Conservation (phyloP, 179 eudicot genomes). For the Carnegiea gigantea region DNA sequence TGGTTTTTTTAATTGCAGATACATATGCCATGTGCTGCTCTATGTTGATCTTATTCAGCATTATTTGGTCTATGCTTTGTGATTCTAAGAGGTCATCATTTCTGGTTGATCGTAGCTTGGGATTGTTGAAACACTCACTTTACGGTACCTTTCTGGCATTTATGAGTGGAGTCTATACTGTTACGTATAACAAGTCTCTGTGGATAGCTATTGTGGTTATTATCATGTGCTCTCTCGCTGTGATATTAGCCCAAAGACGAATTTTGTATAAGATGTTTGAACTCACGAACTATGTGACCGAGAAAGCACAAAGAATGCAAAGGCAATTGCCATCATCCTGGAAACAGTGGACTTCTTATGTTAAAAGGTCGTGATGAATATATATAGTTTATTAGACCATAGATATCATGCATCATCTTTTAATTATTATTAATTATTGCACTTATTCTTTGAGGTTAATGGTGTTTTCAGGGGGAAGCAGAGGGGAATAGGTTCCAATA, state of each 20-base stretch:
- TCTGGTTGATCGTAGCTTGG: not conserved
- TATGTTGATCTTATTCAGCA: not conserved
- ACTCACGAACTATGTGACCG: too few relatives aligned
- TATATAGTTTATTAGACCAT: too few relatives aligned
- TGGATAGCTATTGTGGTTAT: not conserved
- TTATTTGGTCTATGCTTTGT: not conserved
- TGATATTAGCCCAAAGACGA: not conserved
- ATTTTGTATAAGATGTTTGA: too few relatives aligned
- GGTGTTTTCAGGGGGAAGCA: not conserved
- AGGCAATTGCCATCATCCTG: too few relatives aligned
- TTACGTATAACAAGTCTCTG: not conserved
- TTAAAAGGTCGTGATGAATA: too few relatives aligned
- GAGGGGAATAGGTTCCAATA: not conserved
- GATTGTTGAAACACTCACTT: not conserved
- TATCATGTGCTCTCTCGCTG: not conserved
- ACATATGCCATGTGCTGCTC: slow-evolving; percentile 7
- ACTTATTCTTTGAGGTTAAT: too few relatives aligned
- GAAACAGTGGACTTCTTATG: too few relatives aligned
- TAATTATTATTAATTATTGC: too few relatives aligned
- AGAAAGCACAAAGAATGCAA: too few relatives aligned
- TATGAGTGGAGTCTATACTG: slow-evolving; percentile 1
- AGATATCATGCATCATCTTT: too few relatives aligned
- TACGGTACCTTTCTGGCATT: slow-evolving; percentile 1
- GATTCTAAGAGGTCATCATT: not conserved
- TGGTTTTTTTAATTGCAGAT: not conserved